These are phyloP conservation scores for Alternaria brassicae DNA, from an alignment of 2,329 filamentous ascomycete species.

Conservation along the genomic window DNA sequence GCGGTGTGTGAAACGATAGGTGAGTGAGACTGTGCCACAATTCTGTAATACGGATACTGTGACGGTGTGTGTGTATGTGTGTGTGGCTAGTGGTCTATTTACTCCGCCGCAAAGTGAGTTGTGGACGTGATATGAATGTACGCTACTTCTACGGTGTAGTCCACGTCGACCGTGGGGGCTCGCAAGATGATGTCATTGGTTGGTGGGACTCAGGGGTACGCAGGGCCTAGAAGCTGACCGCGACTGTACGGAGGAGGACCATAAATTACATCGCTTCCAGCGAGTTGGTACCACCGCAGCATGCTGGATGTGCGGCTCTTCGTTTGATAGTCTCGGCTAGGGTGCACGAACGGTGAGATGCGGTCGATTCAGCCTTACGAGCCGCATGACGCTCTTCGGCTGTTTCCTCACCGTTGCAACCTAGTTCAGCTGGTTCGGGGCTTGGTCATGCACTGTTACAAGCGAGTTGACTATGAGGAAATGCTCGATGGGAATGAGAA, in stretches of 20 bases:
- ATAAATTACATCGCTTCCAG: background rate
- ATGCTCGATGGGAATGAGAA: background rate
- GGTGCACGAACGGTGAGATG: background rate
- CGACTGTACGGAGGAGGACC: background rate
- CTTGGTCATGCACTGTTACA: background rate
- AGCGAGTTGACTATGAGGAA: background rate
- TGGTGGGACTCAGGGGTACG: background rate
- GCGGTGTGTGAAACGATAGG: background rate
- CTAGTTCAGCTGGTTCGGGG: background rate
- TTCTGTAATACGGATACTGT: background rate
- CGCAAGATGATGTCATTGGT: background rate
- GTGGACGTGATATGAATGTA: background rate
- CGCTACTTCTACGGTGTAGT: constrained; percentile 2
- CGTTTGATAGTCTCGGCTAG: background rate
- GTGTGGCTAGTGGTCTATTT: background rate
- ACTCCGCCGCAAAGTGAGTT: background rate
- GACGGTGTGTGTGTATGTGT: background rate
- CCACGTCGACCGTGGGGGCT: background rate
- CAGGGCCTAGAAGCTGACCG: background rate
- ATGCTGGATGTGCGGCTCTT: background rate
- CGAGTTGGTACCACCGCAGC: background rate
- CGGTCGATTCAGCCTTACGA: background rate
- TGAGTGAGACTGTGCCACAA: background rate
- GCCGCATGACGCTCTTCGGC: background rate
- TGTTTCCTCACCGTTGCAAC: background rate